Conservation (phyloP, 192 early-diverging fungal genomes). For the Phycomyces blakesleeanus region DNA sequence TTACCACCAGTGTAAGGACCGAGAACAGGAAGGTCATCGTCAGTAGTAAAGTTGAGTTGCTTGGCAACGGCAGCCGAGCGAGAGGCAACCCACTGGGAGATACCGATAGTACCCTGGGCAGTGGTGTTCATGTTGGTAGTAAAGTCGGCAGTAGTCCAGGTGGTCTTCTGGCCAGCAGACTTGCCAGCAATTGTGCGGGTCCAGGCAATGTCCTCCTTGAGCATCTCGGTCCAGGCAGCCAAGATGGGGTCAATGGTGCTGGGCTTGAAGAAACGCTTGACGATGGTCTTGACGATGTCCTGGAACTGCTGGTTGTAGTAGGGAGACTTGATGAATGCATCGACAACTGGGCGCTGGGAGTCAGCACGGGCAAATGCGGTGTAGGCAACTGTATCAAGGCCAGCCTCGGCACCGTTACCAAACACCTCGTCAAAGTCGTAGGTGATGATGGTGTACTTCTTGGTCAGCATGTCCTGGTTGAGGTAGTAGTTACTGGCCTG, state of each 20-base stretch:
- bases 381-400: conserved; percentile 28
- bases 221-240: conserved; percentile 34
- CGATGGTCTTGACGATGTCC: conserved; percentile 35
- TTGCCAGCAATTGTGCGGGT: conserved; percentile 26
- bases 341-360: conserved; percentile 31
- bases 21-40: conserved; percentile 32
- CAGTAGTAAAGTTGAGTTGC: conserved; percentile 29
- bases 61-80: conserved; percentile 13
- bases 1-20: conserved; percentile 20
- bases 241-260: conserved; percentile 31
- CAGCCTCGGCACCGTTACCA: conserved; percentile 27
- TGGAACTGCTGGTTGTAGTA: conserved; percentile 38
- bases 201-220: conserved; percentile 42
- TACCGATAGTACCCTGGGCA: not conserved
- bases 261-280: conserved; percentile 43
- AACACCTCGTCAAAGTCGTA: conserved; percentile 45
- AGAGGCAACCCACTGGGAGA: conserved; percentile 14
- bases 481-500: conserved; percentile 41
- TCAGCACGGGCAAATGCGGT: conserved; percentile 29
- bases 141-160: conserved; percentile 16
- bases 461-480: conserved; percentile 33
- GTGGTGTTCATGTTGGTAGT: conserved; percentile 13
- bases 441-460: conserved; percentile 40
- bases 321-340: conserved; percentile 21
- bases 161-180: conserved; percentile 13